A percentile compares a stretch with the other conserved stretches of the same genome.
phyloP scores from a whole-genome alignment of 306 rosid species.

The Fragaria nilgerrensis region DNA sequence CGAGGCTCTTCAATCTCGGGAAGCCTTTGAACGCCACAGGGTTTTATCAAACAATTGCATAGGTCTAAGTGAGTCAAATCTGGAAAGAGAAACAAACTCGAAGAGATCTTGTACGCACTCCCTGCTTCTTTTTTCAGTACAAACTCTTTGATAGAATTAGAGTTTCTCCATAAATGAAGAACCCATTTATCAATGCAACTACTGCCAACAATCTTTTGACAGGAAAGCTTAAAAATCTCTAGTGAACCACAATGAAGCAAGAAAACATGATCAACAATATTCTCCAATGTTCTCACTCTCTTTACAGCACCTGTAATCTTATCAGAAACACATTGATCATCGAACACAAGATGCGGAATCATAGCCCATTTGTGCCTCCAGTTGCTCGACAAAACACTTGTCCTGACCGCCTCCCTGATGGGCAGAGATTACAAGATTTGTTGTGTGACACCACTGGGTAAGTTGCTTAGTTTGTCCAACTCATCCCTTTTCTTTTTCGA shows the following conservation, averaged over 20 bases:
- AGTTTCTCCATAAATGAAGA: constrained; percentile 43
- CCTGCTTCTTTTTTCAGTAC: constrained; percentile 41
- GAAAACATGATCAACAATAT: constrained; percentile 48
- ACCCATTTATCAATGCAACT: constrained; percentile 48
- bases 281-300: background rate
- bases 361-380: constrained; percentile 63
- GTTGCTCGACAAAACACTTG: constrained; percentile 51
- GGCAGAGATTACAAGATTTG: constrained; percentile 44
- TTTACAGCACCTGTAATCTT: background rate
- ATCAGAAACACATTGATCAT: background rate
- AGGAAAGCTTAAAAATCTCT: constrained; percentile 45
- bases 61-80: constrained; percentile 46
- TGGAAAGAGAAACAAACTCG: constrained; percentile 44
- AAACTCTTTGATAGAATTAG: constrained; percentile 36
- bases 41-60: constrained; percentile 49
- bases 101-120: constrained; percentile 49
- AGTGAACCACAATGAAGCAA: constrained; percentile 49
- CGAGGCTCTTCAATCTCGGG: constrained; percentile 50
- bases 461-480: constrained; percentile 41
- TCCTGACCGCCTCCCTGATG: constrained; percentile 52
- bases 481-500: constrained; percentile 25
- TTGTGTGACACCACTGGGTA: constrained; percentile 45
- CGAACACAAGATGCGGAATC: constrained; percentile 48
- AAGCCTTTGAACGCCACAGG: constrained; percentile 48
- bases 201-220: constrained; percentile 28